Evolutionary conservation across 768 basidiomycete genomes (phyloP).

Genomic region (Lactarius pseudohatsudake): DNA sequence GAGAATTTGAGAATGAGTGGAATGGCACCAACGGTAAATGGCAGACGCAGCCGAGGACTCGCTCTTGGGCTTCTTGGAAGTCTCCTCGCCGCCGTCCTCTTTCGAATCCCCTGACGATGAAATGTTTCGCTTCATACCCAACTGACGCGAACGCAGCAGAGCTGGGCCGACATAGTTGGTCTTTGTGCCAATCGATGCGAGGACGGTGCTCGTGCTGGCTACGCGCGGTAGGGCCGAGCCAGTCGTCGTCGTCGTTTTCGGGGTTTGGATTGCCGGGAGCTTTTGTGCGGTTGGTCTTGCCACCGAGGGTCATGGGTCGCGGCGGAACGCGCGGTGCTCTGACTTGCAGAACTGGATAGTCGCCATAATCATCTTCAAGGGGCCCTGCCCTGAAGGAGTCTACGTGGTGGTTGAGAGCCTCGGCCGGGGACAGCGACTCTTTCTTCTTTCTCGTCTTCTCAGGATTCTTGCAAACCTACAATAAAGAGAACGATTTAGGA

Average conservation of each 20-base stretch:
- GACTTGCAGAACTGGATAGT: conserved; percentile 22
- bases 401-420: conserved; percentile 33
- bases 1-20: background rate
- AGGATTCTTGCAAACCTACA: conserved; percentile 76
- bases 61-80: conserved; percentile 16
- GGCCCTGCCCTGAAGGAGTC: conserved; percentile 23
- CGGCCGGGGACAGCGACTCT: conserved; percentile 48
- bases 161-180: conserved; percentile 26
- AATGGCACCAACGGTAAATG: conserved; percentile 4
- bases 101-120: conserved; percentile 6
- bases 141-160: conserved; percentile 24
- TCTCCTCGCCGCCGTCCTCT: conserved; percentile 10
- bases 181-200: conserved; percentile 23
- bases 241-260: background rate
- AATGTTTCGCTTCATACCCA: conserved; percentile 19
- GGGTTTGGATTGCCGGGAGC: background rate
- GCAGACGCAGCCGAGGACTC: background rate
- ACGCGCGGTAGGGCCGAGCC: conserved; percentile 12
- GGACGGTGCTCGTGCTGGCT: conserved; percentile 24
- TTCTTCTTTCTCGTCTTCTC: conserved; percentile 57
- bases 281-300: background rate
- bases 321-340: background rate
- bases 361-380: conserved; percentile 36
- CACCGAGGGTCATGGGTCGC: background rate
- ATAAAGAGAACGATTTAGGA: background rate